Percentiles rank a stretch among this genome's conserved stretches.
Evolutionary conservation across 2,329 filamentous ascomycete genomes (phyloP).

Genomic region (Canariomyces notabilis): DNA sequence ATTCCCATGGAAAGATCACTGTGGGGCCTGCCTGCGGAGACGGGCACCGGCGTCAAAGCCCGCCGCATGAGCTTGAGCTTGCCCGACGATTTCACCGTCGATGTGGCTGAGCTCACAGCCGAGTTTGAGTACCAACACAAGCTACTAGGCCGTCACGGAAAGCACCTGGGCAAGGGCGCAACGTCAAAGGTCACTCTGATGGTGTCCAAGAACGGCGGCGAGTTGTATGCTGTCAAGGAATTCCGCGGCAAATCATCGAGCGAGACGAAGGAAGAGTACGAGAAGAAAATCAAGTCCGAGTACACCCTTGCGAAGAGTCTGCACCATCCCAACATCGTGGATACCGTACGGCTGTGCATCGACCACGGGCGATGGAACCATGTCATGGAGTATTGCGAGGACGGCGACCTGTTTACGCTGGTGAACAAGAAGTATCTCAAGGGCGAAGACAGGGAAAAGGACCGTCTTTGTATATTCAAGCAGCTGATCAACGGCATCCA

Average conservation of each 20-base stretch:
- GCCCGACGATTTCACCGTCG: conserved; percentile 69
- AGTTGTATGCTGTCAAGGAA: conserved; percentile 81
- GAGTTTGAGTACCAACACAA: conserved; percentile 69
- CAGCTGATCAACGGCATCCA: conserved; percentile 77
- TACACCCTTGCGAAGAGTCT: conserved; percentile 82
- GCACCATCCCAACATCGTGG: conserved; percentile 81
- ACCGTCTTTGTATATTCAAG: conserved; percentile 83
- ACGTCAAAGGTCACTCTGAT: conserved; percentile 80
- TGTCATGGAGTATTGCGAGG: conserved; percentile 86
- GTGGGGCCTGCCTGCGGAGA: conserved; percentile 60
- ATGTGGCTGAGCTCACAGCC: conserved; percentile 60
- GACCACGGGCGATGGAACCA: conserved; percentile 77
- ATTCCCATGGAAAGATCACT: conserved; percentile 42
- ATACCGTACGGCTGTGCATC: conserved; percentile 70
- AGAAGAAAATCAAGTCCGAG: conserved; percentile 87
- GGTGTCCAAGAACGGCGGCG: conserved; percentile 59
- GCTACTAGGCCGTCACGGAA: conserved; percentile 66
- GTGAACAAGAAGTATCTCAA: conserved; percentile 67
- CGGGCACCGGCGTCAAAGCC: conserved; percentile 71
- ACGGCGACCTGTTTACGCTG: conserved; percentile 73
- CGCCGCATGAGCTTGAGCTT: conserved; percentile 70
- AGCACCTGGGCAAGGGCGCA: conserved; percentile 74
- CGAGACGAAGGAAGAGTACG: conserved; percentile 70
- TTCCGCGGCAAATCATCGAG: conserved; percentile 67
- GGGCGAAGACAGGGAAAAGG: conserved; percentile 57